These are phyloP conservation scores for Puya raimondii DNA, from an alignment of 176 grass and related monocot genomes.

Conservation along the genomic window DNA sequence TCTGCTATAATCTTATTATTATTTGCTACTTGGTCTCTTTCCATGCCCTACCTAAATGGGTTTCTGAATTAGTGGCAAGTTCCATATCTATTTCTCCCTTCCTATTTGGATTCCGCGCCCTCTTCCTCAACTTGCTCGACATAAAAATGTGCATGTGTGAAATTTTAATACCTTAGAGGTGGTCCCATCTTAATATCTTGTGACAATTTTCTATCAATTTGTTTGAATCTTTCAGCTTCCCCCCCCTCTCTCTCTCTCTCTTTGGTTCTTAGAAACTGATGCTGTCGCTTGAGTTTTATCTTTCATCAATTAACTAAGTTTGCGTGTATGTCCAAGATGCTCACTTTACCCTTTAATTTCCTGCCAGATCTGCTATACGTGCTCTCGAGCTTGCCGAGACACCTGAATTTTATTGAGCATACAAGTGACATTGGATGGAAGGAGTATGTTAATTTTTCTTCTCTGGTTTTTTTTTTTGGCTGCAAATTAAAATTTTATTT, in stretches of 20 bases:
- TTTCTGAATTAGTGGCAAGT: background rate
- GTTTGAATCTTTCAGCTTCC: conserved; percentile 1
- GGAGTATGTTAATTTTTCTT: conserved; percentile 50
- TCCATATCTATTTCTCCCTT: conserved; percentile 19
- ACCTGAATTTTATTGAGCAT: conserved; percentile 93
- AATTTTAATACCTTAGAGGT: conserved; percentile 8
- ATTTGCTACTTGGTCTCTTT: background rate
- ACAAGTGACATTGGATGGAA: conserved; percentile 99
- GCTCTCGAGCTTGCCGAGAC: conserved; percentile 69
- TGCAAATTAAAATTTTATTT: background rate
- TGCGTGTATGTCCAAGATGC: background rate
- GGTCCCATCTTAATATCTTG: conserved; percentile 11
- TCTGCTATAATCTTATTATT: conserved; percentile 14
- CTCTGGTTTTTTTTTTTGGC: conserved; percentile 5
- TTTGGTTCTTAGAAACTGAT: background rate
- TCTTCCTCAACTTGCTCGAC: conserved; percentile 4
- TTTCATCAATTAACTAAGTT: too few relatives aligned
- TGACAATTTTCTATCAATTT: background rate
- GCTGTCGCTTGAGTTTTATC: too few relatives aligned
- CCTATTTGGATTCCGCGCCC: conserved; percentile 17
- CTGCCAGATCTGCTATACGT: conserved; percentile 66
- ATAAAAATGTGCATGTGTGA: background rate
- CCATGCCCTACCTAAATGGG: background rate
- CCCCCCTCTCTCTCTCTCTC: conserved; percentile 3
- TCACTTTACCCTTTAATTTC: background rate